Evolutionary conservation across 176 grass and related monocot genomes (phyloP).

Genomic region (Cenchrus fungigraminus): DNA sequence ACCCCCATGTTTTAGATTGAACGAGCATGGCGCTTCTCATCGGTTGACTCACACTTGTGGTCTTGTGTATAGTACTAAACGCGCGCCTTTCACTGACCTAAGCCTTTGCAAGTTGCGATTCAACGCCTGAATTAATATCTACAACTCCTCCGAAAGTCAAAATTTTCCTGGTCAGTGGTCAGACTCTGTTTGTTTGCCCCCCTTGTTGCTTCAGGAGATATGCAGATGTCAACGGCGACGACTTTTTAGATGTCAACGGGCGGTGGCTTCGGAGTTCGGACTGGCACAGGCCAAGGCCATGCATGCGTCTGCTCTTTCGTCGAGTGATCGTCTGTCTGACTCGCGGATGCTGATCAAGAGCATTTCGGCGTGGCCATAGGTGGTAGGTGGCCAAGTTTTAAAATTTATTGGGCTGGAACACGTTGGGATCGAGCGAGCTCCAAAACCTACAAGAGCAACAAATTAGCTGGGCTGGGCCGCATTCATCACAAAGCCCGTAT

Average conservation of each 20-base stretch:
- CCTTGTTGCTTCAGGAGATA: not conserved
- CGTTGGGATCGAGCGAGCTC: too few species aligned
- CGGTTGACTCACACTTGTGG: not conserved
- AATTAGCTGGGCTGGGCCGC: too few species aligned
- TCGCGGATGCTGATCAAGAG: not conserved
- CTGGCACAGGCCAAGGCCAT: not conserved
- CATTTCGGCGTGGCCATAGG: too few species aligned
- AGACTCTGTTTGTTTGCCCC: not conserved
- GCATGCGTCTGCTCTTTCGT: not conserved
- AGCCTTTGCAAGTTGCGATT: not conserved
- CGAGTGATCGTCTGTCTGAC: not conserved
- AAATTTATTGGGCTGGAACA: too few species aligned
- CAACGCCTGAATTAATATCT: not conserved
- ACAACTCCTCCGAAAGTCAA: not conserved
- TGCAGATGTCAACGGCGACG: conserved; percentile 8
- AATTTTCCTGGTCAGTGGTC: conserved; percentile 23
- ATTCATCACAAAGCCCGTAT: too few species aligned
- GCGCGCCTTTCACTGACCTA: not conserved
- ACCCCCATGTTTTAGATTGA: too few species aligned
- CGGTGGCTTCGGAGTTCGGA: not conserved
- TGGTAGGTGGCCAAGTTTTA: too few species aligned
- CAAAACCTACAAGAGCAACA: too few species aligned
- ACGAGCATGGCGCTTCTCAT: not conserved
- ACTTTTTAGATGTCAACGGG: not conserved
- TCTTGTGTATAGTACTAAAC: not conserved